Conservation (phyloP, 2,329 filamentous ascomycete genomes). For the Trichophyton mentagrophytes region DNA sequence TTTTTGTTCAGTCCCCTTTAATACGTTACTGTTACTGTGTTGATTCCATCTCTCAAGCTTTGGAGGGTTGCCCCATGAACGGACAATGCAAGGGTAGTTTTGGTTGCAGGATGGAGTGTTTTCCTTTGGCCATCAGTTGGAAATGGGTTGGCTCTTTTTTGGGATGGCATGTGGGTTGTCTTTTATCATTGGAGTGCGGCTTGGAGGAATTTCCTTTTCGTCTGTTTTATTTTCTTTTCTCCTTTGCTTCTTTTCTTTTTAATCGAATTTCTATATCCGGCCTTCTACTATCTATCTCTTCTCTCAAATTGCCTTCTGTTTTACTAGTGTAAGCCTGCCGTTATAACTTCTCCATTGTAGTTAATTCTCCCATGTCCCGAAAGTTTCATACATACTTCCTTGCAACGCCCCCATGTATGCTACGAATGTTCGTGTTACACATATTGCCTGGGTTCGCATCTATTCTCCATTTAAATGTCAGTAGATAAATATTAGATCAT, state of each 20-base stretch:
- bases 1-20: conserved; percentile 9
- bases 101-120: conserved; percentile 14
- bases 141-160: conserved; percentile 12
- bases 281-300: neutral
- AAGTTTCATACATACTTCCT: neutral
- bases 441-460: too few species aligned
- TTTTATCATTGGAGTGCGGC: conserved; percentile 11
- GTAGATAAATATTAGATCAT: neutral
- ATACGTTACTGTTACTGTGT: conserved; percentile 1
- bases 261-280: neutral
- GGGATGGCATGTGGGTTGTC: conserved; percentile 12
- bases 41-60: conserved; percentile 1
- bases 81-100: conserved; percentile 12
- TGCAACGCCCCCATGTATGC: neutral
- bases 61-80: conserved; percentile 7
- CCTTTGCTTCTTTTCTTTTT: too few species aligned
- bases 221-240: neutral
- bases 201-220: conserved; percentile 11
- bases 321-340: neutral
- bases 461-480: neutral
- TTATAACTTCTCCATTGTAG: neutral
- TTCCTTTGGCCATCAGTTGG: conserved; percentile 13
- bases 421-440: neutral
- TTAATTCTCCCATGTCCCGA: neutral
- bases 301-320: neutral